Conservation (phyloP, 768 basidiomycete genomes). For the Leucocoprinus leucothites region DNA sequence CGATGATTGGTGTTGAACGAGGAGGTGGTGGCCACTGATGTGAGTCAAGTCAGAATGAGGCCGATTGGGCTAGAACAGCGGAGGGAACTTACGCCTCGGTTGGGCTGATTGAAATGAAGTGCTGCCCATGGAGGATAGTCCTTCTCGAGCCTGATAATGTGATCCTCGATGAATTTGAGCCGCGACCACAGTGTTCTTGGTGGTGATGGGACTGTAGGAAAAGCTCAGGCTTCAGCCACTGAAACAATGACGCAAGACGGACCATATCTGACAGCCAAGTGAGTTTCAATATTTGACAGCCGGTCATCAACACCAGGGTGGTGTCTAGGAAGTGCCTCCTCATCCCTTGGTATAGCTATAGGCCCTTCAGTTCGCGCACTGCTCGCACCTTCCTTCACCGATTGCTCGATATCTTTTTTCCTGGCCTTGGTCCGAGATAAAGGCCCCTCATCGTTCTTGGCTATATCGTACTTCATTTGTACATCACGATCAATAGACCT, state of each 20-base stretch:
- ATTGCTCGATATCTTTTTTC: constrained; percentile 39
- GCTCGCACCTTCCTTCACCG: no score
- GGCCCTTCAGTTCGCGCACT: neutral
- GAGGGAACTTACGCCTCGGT: constrained; percentile 59
- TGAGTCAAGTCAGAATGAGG: neutral
- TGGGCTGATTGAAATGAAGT: constrained; percentile 84
- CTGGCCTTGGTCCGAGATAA: constrained; percentile 38
- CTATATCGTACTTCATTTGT: constrained; percentile 86
- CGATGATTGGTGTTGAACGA: constrained; percentile 72
- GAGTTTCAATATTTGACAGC: constrained; percentile 63
- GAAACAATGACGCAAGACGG: constrained; percentile 13
- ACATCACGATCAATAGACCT: constrained; percentile 67
- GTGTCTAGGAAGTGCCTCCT: constrained; percentile 22
- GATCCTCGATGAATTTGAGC: constrained; percentile 71
- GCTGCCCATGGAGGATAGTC: constrained; percentile 89
- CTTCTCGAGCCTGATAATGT: constrained; percentile 71
- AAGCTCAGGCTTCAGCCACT: neutral
- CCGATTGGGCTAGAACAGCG: neutral
- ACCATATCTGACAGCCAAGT: constrained; percentile 77
- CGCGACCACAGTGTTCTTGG: constrained; percentile 64
- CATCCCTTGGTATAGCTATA: constrained; percentile 1
- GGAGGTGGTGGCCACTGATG: constrained; percentile 82
- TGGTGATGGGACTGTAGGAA: constrained; percentile 58
- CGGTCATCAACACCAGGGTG: constrained; percentile 67
- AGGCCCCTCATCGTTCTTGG: constrained; percentile 80